Evolutionary conservation across 805 yeast species (phyloP).

Genomic region (Zygotorulaspora florentina): DNA sequence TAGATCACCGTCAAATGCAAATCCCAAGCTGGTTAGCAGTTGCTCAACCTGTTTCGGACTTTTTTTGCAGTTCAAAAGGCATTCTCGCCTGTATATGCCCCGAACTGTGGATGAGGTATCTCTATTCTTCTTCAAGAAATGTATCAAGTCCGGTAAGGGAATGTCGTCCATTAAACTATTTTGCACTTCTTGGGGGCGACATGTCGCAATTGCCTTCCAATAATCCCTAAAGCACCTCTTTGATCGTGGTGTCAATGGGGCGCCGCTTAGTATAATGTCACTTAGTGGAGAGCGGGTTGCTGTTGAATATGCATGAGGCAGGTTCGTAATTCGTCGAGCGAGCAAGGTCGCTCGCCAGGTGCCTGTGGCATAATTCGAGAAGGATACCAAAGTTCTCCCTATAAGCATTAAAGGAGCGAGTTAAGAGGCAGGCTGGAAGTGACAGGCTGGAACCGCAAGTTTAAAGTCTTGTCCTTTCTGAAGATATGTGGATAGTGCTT

Average conservation of each 20-base stretch:
- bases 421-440: too few relatives aligned
- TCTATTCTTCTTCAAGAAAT: conserved; percentile 7
- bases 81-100: conserved; percentile 15
- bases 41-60: conserved; percentile 1
- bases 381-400: too few relatives aligned
- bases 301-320: background rate
- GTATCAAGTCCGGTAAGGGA: background rate
- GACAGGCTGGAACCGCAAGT: too few relatives aligned
- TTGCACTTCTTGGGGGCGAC: background rate
- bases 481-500: too few relatives aligned
- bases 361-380: too few relatives aligned
- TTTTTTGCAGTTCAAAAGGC: conserved; percentile 4
- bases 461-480: too few relatives aligned
- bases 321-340: too few relatives aligned
- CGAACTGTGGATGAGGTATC: conserved; percentile 10
- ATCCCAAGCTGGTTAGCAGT: background rate
- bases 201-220: conserved; percentile 2
- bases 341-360: too few relatives aligned
- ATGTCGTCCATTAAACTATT: background rate
- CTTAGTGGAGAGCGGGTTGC: background rate
- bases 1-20: background rate
- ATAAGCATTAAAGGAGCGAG: too few relatives aligned
- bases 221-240: conserved; percentile 7
- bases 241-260: background rate
- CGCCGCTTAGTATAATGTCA: background rate